phyloP scores from a whole-genome alignment of 23 red algal species.

The Gracilaria vermiculophylla region DNA sequence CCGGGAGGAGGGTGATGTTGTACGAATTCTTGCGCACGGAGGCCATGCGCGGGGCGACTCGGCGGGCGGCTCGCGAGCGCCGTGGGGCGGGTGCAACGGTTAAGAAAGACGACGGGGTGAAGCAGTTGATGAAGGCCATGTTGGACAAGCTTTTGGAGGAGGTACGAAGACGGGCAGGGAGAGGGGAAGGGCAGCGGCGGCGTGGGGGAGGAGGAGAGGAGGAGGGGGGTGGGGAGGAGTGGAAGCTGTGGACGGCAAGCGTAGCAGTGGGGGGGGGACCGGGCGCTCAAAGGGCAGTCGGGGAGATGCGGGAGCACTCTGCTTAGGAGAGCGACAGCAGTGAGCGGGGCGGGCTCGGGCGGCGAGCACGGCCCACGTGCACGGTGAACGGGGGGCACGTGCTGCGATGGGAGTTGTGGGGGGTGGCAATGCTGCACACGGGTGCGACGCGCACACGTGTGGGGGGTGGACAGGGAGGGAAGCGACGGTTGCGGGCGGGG shows the following conservation, averaged over 20 bases:
- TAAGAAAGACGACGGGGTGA: not conserved
- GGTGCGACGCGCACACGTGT: no score
- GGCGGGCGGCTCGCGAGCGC: not conserved
- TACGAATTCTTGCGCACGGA: conserved; percentile 21
- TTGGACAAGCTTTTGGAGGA: not conserved
- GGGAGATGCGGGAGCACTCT: no score
- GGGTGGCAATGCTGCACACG: no score
- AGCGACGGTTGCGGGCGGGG: no score
- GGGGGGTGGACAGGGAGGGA: no score
- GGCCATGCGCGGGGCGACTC: not conserved
- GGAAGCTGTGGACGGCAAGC: no score
- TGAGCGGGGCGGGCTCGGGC: not conserved
- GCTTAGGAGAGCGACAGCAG: not conserved
- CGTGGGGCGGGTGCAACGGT: not conserved
- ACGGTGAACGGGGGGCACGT: no score
- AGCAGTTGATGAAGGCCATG: not conserved
- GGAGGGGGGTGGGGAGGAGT: no score
- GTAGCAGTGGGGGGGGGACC: no score
- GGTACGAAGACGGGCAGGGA: no score
- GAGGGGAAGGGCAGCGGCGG: not conserved
- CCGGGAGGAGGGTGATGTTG: conserved; percentile 75
- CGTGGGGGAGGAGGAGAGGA: not conserved
- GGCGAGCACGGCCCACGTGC: not conserved
- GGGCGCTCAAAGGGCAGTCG: no score
- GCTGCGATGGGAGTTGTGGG: no score